Evolutionary conservation across 108 stramenopile genomes (phyloP).

Genomic region (Seminavis robusta): DNA sequence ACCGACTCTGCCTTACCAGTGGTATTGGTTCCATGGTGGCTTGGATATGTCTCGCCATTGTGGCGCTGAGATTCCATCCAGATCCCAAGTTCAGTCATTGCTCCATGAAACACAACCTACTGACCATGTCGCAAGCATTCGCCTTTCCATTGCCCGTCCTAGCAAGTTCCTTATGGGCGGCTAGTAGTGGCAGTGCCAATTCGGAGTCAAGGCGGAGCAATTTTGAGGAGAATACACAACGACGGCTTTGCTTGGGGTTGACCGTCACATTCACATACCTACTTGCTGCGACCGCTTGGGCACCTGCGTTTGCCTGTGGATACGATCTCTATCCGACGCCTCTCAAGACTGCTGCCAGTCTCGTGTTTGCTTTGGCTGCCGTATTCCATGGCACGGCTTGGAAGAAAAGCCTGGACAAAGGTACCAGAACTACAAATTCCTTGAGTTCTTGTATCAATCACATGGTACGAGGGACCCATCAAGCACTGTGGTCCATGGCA

Average conservation of each 20-base stretch:
- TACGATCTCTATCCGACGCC: background rate
- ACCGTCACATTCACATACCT: background rate
- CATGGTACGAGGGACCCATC: no score
- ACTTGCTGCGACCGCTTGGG: background rate
- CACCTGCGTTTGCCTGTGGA: slow-evolving; percentile 7
- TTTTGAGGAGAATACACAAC: background rate
- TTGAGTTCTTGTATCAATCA: no score
- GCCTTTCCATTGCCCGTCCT: slow-evolving; percentile 9
- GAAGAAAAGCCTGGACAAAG: no score
- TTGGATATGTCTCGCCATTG: no score
- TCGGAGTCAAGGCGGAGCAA: background rate
- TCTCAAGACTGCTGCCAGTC: no score
- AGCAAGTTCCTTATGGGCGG: background rate
- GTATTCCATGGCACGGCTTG: no score
- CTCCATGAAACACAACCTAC: slow-evolving; percentile 1
- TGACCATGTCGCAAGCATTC: slow-evolving; percentile 8
- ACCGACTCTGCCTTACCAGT: no score
- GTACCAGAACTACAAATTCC: no score
- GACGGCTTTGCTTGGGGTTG: background rate
- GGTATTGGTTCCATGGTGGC: no score
- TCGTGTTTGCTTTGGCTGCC: no score
- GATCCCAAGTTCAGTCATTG: slow-evolving; percentile 9
- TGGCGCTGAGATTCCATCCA: slow-evolving; percentile 8
- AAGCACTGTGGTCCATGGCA: no score
- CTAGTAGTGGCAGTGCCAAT: background rate